These are phyloP conservation scores for Purshia tridentata DNA, from an alignment of 306 rosid species.

Conservation along the genomic window DNA sequence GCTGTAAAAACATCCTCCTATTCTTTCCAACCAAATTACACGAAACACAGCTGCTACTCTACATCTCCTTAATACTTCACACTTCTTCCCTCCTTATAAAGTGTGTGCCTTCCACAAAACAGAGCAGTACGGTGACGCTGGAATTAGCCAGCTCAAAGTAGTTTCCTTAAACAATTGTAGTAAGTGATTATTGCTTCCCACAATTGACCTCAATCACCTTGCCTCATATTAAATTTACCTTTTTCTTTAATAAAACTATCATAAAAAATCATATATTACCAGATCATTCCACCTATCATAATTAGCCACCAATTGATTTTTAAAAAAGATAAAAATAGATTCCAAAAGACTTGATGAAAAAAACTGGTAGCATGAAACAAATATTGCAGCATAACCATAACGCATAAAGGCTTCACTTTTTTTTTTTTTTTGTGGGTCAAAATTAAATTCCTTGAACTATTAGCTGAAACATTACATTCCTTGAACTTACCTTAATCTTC, in stretches of 20 bases:
- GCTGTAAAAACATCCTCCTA: no score
- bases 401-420: neutral
- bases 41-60: no score
- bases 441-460: neutral
- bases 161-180: no score
- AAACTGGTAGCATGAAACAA: neutral
- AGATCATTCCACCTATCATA: neutral
- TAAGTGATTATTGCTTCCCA: no score
- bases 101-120: no score
- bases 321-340: neutral
- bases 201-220: neutral
- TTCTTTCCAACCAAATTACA: no score
- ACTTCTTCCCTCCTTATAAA: no score
- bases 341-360: neutral
- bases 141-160: no score
- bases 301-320: neutral
- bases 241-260: neutral
- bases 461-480: conserved; percentile 14
- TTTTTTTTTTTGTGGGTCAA: no score
- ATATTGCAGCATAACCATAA: neutral
- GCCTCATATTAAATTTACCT: neutral
- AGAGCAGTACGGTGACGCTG: no score
- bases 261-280: neutral
- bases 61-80: no score
- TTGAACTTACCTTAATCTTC: conserved; percentile 69